phyloP scores from a whole-genome alignment of 2,329 filamentous ascomycete species.

The Allantophomopsis lycopodina region DNA sequence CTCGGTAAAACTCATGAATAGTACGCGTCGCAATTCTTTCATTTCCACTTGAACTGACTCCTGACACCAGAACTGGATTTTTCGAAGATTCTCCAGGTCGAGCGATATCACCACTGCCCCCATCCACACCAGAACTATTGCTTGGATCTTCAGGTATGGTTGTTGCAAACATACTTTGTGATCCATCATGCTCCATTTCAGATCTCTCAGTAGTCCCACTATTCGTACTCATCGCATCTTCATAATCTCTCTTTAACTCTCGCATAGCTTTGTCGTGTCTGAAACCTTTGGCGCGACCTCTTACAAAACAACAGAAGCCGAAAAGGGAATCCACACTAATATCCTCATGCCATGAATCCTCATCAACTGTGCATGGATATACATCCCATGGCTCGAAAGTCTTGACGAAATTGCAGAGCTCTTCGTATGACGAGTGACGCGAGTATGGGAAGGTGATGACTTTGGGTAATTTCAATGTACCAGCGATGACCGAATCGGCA shows the following conservation, averaged over 20 bases:
- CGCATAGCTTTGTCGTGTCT: conserved; percentile 51
- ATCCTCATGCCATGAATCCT: conserved; percentile 44
- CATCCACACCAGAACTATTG: too few relatives aligned
- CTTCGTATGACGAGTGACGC: conserved; percentile 74
- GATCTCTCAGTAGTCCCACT: not conserved
- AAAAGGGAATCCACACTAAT: conserved; percentile 59
- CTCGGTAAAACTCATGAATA: too few relatives aligned
- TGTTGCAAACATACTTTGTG: too few relatives aligned
- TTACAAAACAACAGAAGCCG: conserved; percentile 48
- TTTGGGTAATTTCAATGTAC: conserved; percentile 3
- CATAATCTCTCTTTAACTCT: conserved; percentile 7
- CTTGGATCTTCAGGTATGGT: too few relatives aligned
- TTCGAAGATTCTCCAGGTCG: not conserved
- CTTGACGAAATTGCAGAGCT: conserved; percentile 58
- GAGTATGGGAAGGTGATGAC: conserved; percentile 66
- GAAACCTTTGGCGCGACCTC: conserved; percentile 36
- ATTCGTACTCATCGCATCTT: not conserved
- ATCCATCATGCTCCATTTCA: not conserved
- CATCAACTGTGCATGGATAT: conserved; percentile 67
- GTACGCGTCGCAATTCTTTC: too few relatives aligned
- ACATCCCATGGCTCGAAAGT: conserved; percentile 63
- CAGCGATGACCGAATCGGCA: not conserved
- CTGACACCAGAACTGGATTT: too few relatives aligned
- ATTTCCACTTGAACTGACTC: too few relatives aligned
- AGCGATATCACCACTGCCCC: not conserved